These are phyloP conservation scores for Aspergillus arachidicola DNA, from an alignment of 2,329 filamentous ascomycete species.

Conservation along the genomic window DNA sequence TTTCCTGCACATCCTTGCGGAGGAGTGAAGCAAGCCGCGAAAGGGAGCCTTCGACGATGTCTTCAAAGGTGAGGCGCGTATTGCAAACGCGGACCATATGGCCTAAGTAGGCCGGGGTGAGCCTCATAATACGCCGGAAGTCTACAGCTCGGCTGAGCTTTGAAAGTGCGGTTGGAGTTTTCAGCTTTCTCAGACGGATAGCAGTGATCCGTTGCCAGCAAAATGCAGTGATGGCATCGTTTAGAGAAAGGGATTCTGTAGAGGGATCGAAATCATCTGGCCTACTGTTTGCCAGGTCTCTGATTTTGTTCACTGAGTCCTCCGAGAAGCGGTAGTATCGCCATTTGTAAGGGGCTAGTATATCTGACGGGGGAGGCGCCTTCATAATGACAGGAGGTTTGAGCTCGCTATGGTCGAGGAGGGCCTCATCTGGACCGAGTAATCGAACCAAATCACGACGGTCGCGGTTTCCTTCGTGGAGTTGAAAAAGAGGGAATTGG, in stretches of 20 bases:
- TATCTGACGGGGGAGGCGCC: background rate
- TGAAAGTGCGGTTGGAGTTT: background rate
- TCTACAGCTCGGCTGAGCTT: conserved; percentile 25
- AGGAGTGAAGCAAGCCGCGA: conserved; percentile 7
- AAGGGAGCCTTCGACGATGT: background rate
- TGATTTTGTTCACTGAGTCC: conserved; percentile 6
- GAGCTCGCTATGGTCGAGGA: conserved; percentile 19
- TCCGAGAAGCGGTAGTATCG: conserved; percentile 12
- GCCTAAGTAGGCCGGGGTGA: conserved; percentile 22
- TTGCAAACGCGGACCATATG: conserved; percentile 23
- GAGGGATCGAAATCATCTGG: conserved; percentile 5
- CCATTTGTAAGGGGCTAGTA: conserved; percentile 15
- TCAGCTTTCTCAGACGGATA: conserved; percentile 8
- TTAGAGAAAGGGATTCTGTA: conserved; percentile 17
- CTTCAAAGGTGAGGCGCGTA: conserved; percentile 11
- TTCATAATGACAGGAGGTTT: background rate
- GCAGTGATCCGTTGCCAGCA: conserved; percentile 19
- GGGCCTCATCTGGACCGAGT: conserved; percentile 9
- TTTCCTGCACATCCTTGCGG: background rate
- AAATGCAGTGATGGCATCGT: conserved; percentile 25
- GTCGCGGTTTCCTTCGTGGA: conserved; percentile 24
- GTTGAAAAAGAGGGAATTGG: conserved; percentile 10
- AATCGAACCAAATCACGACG: conserved; percentile 20
- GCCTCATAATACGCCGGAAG: conserved; percentile 18
- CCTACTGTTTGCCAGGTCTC: background rate